A percentile compares a stretch with the other conserved stretches of the same genome.
phyloP scores from a whole-genome alignment of 352 stramenopile genomes.

The Peronospora destructor region DNA sequence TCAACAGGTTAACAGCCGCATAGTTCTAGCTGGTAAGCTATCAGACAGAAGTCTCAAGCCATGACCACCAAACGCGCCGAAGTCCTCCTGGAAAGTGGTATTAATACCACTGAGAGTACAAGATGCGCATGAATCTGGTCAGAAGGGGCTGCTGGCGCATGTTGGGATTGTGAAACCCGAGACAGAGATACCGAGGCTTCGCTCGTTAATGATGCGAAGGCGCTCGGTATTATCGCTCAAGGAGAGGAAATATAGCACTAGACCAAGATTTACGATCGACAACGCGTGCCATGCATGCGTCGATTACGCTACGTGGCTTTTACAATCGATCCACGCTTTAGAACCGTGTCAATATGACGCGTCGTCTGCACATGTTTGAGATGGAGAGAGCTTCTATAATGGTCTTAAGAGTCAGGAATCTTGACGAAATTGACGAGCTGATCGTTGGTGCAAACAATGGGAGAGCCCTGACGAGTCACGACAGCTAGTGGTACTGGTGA shows the following conservation, averaged over 20 bases:
- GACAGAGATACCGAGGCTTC: neutral
- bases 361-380: neutral
- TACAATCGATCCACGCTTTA: neutral
- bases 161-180: neutral
- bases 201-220: neutral
- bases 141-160: neutral
- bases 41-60: too few species aligned
- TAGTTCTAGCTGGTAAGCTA: too few species aligned
- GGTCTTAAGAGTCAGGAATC: too few species aligned
- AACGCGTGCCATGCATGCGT: neutral
- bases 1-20: too few species aligned
- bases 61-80: too few species aligned
- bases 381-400: neutral
- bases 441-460: neutral
- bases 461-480: neutral
- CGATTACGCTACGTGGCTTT: neutral
- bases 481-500: neutral
- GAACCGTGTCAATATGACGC: neutral
- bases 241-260: neutral
- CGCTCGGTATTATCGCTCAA: too few species aligned
- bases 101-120: neutral
- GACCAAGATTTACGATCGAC: neutral
- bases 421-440: neutral
- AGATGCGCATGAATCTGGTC: neutral
- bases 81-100: neutral